phyloP scores from a whole-genome alignment of 441 rosid species.

The Theobroma grandiflorum region DNA sequence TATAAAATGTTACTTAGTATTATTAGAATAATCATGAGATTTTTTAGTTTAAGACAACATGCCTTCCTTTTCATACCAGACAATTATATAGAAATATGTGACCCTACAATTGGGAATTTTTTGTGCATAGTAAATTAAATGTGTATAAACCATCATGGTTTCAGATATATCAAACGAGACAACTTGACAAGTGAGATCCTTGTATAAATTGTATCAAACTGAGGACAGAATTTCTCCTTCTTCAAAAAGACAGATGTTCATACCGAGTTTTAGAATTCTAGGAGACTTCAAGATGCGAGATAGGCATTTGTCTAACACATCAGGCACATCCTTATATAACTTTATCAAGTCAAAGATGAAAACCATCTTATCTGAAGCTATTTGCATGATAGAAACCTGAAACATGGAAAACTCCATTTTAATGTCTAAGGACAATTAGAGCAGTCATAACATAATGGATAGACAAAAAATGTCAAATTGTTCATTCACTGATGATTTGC shows the following conservation, averaged over 20 bases:
- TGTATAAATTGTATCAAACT: not conserved
- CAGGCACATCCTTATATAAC: conserved; percentile 71
- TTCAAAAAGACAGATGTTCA: conserved; percentile 30
- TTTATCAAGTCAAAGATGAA: conserved; percentile 92
- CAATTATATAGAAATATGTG: not conserved
- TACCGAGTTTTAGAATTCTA: conserved; percentile 87
- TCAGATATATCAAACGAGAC: not conserved
- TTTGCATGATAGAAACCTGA: conserved; percentile 98
- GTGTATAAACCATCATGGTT: not conserved
- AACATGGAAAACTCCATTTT: conserved; percentile 30
- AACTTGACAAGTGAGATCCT: not conserved
- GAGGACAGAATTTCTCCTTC: conserved; percentile 16
- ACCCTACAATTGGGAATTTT: not conserved
- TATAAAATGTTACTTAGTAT: not conserved
- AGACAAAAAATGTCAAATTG: not conserved
- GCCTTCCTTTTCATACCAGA: not conserved
- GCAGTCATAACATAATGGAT: conserved; percentile 4
- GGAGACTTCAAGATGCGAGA: conserved; percentile 76
- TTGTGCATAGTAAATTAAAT: not conserved
- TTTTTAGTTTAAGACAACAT: not conserved
- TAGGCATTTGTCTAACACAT: conserved; percentile 68
- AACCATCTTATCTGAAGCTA: conserved; percentile 73
- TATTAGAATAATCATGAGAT: not conserved
- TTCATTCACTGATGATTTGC: not conserved
- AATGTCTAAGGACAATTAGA: conserved; percentile 18